Base-by-base conservation (phyloP, 1,284 basidiomycete genomes). In the Vanrija sp. region DNA sequence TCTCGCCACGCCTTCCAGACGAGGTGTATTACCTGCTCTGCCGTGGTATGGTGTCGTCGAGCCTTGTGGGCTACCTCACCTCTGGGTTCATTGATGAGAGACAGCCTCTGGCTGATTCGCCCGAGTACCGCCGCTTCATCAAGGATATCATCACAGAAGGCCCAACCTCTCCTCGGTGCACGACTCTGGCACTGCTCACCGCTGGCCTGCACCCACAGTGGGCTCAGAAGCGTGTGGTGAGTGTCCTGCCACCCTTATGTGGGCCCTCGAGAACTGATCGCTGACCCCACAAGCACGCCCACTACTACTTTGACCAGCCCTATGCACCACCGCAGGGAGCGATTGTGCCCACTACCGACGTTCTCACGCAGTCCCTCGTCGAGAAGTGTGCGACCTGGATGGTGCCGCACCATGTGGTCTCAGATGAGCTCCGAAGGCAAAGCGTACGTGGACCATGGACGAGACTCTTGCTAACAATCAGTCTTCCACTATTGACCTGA, bases 401-500 rank as follows among this genome's bases (percentile, higher is more conserved):
- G 64, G 94, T 98, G 6, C 83, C 87, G 6, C 90, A 88, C 60
- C 76, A 82, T 38, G 81, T 92, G 49, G 86, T 99, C 45, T 93
- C 97, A 73, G 90, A 96, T 67, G 95, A 98, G 78, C 78, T 98
- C 62, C 83, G 95, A 71, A 83, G 94, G 72, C 96, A 98, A 78
- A 92, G 93, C 73, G 93, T 95, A 73, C 81, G 90, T 81, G 24
- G 6, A 12, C 12, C 16, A 16, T n/a, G 10, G 25, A 20, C n/a
- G 8, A 12, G 46, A 42, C 16, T 37, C 15, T 37, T 6, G 19
- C 48, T 47, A 22, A 49, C 41, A 25, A 14, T 5, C 64, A 92
- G 88, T 92, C 89, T 8, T 87, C 92, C 0, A 98, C 94, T n/a
- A 97, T 98, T 68, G 95, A 98, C 75, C 90, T 98, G 64, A 87